phyloP scores from a whole-genome alignment of 202 grass and related monocot genomes.

The Digitaria exilis region DNA sequence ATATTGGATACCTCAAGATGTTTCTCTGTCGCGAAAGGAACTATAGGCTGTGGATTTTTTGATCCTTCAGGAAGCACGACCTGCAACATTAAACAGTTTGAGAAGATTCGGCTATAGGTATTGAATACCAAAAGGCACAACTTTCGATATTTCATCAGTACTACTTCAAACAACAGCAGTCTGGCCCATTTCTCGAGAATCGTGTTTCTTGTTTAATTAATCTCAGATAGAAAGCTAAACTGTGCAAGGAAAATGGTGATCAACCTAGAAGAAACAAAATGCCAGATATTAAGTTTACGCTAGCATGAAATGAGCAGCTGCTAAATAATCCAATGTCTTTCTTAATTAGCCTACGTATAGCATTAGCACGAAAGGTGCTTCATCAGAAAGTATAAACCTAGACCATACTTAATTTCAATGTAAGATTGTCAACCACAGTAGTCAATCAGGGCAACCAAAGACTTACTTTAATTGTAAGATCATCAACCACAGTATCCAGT shows the following conservation, averaged over 20 bases:
- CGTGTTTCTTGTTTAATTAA: background rate
- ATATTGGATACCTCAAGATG: slow-evolving; percentile 60
- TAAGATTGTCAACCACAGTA: slow-evolving; percentile 48
- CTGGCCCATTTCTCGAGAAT: background rate
- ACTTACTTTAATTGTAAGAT: slow-evolving; percentile 70
- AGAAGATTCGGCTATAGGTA: no score
- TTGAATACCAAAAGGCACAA: no score
- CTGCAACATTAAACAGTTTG: slow-evolving; percentile 35
- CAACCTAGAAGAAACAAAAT: background rate
- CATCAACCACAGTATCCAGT: slow-evolving; percentile 51
- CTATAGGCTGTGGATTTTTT: slow-evolving; percentile 58
- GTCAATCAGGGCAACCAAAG: slow-evolving; percentile 36
- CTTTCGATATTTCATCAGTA: slow-evolving; percentile 19
- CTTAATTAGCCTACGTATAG: background rate
- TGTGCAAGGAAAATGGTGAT: slow-evolving; percentile 15
- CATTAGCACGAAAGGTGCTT: slow-evolving; percentile 15
- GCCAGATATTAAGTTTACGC: background rate
- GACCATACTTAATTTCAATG: slow-evolving; percentile 32
- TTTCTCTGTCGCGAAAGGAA: slow-evolving; percentile 61
- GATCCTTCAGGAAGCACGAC: slow-evolving; percentile 81
- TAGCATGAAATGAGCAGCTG: background rate
- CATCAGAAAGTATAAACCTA: slow-evolving; percentile 19
- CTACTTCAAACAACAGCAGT: slow-evolving; percentile 9
- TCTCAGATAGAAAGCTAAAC: slow-evolving; percentile 7
- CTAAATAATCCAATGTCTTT: background rate